phyloP scores from a whole-genome alignment of 208 protist genomes.

The Crithidia fasciculata region DNA sequence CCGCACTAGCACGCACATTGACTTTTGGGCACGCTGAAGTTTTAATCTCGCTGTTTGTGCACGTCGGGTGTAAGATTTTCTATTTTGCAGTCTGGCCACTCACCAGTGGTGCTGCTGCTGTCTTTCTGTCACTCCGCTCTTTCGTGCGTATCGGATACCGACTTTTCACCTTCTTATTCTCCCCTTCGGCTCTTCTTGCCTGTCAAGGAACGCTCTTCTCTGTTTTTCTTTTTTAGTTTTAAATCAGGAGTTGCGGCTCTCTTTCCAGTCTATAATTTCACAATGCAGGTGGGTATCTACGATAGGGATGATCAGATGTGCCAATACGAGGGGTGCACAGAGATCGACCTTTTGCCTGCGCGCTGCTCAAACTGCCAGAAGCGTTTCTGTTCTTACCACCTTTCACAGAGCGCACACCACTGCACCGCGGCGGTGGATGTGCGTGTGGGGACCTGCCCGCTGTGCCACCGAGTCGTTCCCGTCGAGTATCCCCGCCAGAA shows the following conservation, averaged over 20 bases:
- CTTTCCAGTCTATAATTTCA: neutral
- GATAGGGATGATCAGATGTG: constrained; percentile 80
- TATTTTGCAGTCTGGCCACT: too few species aligned
- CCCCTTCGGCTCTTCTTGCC: neutral
- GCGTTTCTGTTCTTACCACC: constrained; percentile 84
- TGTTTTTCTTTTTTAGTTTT: neutral
- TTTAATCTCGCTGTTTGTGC: too few species aligned
- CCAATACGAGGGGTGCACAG: constrained; percentile 62
- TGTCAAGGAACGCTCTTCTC: neutral
- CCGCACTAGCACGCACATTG: too few species aligned
- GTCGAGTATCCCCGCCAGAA: constrained; percentile 59
- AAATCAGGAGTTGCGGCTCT: too few species aligned
- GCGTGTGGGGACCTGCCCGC: constrained; percentile 44
- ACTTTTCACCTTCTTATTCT: neutral
- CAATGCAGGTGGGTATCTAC: constrained; percentile 86
- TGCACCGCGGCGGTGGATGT: constrained; percentile 54
- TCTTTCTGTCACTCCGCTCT: too few species aligned
- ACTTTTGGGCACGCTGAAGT: too few species aligned
- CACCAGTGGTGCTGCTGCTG: too few species aligned
- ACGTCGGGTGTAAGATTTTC: too few species aligned
- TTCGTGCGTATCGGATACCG: too few species aligned
- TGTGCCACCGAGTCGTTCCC: constrained; percentile 60
- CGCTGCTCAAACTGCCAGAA: constrained; percentile 74
- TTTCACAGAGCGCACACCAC: constrained; percentile 57
- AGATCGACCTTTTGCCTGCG: constrained; percentile 75